A percentile compares a stretch with the other conserved stretches of the same genome.
Evolutionary conservation across 106 monocot species (phyloP).

Genomic region (Cymbidium sinense): DNA sequence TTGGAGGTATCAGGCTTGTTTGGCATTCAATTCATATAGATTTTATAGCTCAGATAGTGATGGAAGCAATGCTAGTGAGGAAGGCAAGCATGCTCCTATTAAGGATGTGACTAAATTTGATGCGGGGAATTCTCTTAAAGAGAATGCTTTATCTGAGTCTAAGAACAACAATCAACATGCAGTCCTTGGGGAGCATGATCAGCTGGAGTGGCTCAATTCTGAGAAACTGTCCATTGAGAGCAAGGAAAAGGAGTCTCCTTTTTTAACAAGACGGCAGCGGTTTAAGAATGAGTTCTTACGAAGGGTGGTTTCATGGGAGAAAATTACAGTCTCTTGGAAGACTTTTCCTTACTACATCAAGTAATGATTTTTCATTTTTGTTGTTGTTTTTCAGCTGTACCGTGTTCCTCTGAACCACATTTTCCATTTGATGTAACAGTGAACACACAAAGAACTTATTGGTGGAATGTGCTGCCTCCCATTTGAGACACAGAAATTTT

Average conservation of each 20-base stretch:
- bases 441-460: constrained; percentile 60
- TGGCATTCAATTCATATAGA: constrained; percentile 13
- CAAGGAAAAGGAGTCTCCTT: constrained; percentile 66
- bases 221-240: constrained; percentile 48
- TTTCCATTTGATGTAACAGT: constrained; percentile 20
- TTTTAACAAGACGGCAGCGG: constrained; percentile 69
- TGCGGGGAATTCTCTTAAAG: neutral
- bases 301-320: constrained; percentile 80
- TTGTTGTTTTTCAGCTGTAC: neutral
- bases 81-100: constrained; percentile 37
- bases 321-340: constrained; percentile 70
- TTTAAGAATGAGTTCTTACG: constrained; percentile 83
- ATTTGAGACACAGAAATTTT: constrained; percentile 62
- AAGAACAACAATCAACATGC: constrained; percentile 50
- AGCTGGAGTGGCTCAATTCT: constrained; percentile 76
- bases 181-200: constrained; percentile 68
- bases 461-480: constrained; percentile 75
- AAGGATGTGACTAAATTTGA: constrained; percentile 22
- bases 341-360: constrained; percentile 74
- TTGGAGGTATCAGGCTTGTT: constrained; percentile 3
- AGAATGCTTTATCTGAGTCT: neutral
- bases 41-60: constrained; percentile 73
- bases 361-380: constrained; percentile 25
- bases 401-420: neutral
- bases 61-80: constrained; percentile 48